Percentiles rank a stretch among this genome's conserved stretches.
Evolutionary conservation across 345 rosid genomes (phyloP).

Genomic region (Reutealis trisperma): DNA sequence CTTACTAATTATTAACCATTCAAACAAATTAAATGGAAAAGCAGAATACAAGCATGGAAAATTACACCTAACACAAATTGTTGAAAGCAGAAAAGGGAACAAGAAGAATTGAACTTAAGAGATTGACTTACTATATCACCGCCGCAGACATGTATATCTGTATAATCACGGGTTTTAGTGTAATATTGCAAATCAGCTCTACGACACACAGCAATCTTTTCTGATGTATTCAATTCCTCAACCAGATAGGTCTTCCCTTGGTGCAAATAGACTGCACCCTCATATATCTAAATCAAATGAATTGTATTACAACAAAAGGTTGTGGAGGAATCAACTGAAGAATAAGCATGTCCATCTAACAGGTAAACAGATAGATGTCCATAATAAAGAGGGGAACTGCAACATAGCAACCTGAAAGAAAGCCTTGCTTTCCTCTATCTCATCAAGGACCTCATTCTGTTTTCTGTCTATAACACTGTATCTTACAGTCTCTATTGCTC

Average conservation of each 20-base stretch:
- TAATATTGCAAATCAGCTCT: constrained; percentile 67
- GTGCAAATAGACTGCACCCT: constrained; percentile 87
- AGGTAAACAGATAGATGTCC: neutral
- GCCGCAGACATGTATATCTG: constrained; percentile 72
- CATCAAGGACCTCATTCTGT: constrained; percentile 64
- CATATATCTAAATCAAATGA: constrained; percentile 53
- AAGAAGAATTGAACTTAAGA: constrained; percentile 1
- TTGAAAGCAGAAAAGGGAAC: neutral
- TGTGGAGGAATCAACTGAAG: neutral
- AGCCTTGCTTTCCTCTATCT: constrained; percentile 95
- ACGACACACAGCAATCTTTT: constrained; percentile 71
- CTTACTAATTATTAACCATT: neutral
- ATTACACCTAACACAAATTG: neutral
- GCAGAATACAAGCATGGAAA: constrained; percentile 13
- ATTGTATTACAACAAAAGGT: neutral
- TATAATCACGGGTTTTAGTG: constrained; percentile 77
- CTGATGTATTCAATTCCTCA: constrained; percentile 54
- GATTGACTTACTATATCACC: constrained; percentile 63
- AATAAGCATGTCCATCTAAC: neutral
- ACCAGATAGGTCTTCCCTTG: constrained; percentile 89
- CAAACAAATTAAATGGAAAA: neutral
- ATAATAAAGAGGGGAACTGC: neutral
- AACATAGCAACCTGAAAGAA: constrained; percentile 72
- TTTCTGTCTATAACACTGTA: constrained; percentile 60
- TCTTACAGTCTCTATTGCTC: constrained; percentile 78